Conservation (phyloP, 2,329 filamentous ascomycete genomes). For the Aphanocladium album region DNA sequence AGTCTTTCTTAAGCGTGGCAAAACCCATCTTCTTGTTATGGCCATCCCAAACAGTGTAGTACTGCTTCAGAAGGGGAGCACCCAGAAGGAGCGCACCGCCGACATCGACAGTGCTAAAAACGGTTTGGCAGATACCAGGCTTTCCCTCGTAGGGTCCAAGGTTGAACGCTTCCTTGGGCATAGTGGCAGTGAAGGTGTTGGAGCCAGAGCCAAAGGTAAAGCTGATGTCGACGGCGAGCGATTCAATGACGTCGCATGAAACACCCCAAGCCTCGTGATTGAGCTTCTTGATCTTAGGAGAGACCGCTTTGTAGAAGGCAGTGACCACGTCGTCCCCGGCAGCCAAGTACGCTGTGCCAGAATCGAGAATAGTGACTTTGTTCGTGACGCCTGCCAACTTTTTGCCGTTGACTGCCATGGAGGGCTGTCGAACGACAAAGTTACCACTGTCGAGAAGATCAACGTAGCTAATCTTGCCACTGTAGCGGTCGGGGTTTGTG, state of each 20-base stretch:
- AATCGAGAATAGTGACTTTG: constrained; percentile 24
- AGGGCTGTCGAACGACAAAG: constrained; percentile 11
- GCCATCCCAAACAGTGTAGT: constrained; percentile 33
- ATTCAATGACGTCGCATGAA: constrained; percentile 25
- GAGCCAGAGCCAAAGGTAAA: constrained; percentile 24
- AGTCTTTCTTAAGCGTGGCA: constrained; percentile 15
- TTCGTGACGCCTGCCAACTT: constrained; percentile 16
- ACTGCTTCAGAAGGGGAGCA: constrained; percentile 28
- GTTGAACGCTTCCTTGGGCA: constrained; percentile 27
- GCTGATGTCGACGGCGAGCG: constrained; percentile 23
- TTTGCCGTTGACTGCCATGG: constrained; percentile 22
- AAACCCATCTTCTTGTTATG: constrained; percentile 23
- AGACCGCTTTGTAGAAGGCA: constrained; percentile 27
- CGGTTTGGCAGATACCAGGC: constrained; percentile 25
- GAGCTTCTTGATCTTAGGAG: constrained; percentile 25
- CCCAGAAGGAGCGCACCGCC: constrained; percentile 28
- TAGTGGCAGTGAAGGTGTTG: constrained; percentile 22
- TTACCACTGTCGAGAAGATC: constrained; percentile 20
- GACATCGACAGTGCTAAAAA: constrained; percentile 21
- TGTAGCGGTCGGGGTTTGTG: constrained; percentile 25
- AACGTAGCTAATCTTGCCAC: constrained; percentile 22
- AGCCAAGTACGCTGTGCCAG: constrained; percentile 27
- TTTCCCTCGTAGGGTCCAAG: constrained; percentile 25
- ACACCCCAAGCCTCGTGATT: constrained; percentile 31
- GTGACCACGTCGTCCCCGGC: constrained; percentile 24